Conservation (phyloP, 495 filamentous ascomycete species). For the Xylaria cubensis region DNA sequence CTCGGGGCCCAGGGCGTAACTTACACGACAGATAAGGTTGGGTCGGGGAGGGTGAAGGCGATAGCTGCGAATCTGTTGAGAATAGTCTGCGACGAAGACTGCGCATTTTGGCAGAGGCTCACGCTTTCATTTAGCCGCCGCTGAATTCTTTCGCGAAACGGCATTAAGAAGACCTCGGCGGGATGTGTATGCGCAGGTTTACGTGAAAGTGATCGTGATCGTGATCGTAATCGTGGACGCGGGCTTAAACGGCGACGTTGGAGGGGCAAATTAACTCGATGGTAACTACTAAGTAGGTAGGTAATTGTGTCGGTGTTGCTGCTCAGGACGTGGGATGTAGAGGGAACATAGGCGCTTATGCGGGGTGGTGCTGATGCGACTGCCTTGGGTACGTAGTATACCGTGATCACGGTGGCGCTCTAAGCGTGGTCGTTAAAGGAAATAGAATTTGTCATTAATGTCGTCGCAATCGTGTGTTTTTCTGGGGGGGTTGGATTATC, state of each 20-base stretch:
- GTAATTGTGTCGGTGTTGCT: not conserved
- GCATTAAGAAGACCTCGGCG: conserved; percentile 31
- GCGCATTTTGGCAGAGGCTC: conserved; percentile 30
- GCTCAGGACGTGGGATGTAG: not conserved
- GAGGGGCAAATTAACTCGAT: not conserved
- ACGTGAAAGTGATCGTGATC: not conserved
- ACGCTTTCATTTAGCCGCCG: conserved; percentile 41
- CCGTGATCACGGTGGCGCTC: conserved; percentile 1
- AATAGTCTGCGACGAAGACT: conserved; percentile 25
- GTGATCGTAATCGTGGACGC: too few relatives aligned
- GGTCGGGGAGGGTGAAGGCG: conserved; percentile 43
- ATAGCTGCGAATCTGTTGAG: conserved; percentile 38
- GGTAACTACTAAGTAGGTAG: not conserved
- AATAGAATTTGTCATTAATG: conserved; percentile 12
- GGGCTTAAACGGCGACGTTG: not conserved
- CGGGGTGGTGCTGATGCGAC: conserved; percentile 11
- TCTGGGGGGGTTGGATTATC: not conserved
- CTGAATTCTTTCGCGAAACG: conserved; percentile 38
- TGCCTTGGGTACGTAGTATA: not conserved
- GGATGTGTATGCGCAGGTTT: not conserved
- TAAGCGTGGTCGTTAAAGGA: not conserved
- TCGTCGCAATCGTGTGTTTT: not conserved
- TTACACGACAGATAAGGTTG: conserved; percentile 53
- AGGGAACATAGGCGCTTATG: not conserved
- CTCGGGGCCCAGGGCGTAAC: conserved; percentile 17